These are phyloP conservation scores for Pyrenula massariospora DNA, from an alignment of 495 filamentous ascomycete species.

Conservation along the genomic window DNA sequence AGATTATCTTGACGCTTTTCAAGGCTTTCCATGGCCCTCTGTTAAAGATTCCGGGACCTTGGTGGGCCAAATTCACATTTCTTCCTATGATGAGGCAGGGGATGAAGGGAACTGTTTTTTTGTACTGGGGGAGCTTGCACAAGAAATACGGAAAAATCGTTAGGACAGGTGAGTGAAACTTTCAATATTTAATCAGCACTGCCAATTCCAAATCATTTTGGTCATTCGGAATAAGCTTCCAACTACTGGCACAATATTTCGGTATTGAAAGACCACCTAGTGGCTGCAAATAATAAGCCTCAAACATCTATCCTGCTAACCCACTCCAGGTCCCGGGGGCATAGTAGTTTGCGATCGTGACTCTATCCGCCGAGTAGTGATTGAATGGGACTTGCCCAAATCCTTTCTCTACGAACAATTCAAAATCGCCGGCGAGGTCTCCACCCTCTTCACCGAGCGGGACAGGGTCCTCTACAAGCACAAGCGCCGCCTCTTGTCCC, in stretches of 20 bases:
- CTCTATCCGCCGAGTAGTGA: neutral
- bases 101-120: neutral
- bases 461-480: neutral
- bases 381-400: neutral
- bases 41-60: neutral
- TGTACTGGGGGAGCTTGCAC: neutral
- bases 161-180: neutral
- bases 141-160: neutral
- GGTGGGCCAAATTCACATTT: neutral
- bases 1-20: neutral
- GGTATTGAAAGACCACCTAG: too few species aligned
- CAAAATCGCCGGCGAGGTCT: neutral
- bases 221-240: too few species aligned
- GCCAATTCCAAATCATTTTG: too few species aligned
- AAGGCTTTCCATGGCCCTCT: neutral
- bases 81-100: neutral
- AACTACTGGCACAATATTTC: too few species aligned
- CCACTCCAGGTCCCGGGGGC: neutral
- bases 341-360: neutral
- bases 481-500: neutral
- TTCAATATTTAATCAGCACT: too few species aligned
- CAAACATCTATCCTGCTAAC: neutral
- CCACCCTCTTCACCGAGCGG: neutral
- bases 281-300: too few species aligned
- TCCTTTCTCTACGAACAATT: neutral